A percentile compares a stretch with the other conserved stretches of the same genome.
phyloP scores from a whole-genome alignment of 192 early-diverging fungal genomes.

The Podila epicladia region DNA sequence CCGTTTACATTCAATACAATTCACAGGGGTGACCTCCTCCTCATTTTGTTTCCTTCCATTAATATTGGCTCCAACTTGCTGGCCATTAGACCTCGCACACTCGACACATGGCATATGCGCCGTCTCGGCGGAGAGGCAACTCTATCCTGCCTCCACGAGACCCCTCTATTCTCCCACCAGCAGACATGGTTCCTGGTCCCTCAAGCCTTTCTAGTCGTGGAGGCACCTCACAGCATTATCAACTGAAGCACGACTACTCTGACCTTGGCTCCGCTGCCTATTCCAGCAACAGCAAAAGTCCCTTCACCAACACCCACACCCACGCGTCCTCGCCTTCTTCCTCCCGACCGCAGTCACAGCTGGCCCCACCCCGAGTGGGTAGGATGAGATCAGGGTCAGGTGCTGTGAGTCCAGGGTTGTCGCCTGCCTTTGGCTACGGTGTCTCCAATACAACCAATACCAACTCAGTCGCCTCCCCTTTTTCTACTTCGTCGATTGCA shows the following conservation, averaged over 20 bases:
- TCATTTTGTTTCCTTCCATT: too few species aligned
- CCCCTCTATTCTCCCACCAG: neutral
- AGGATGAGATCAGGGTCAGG: conserved; percentile 2
- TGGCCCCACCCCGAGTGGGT: neutral
- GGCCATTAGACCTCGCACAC: too few species aligned
- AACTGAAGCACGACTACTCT: neutral
- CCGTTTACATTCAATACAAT: neutral
- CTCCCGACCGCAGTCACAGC: neutral
- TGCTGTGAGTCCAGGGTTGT: neutral
- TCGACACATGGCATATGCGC: neutral
- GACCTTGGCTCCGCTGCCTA: neutral
- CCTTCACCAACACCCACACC: neutral
- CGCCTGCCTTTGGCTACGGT: neutral
- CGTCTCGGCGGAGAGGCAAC: conserved; percentile 1
- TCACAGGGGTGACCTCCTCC: neutral
- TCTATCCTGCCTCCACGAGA: neutral
- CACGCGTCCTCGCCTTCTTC: neutral
- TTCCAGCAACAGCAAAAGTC: neutral
- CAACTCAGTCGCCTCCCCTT: neutral
- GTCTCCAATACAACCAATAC: neutral
- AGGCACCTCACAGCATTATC: neutral
- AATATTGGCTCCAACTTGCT: too few species aligned
- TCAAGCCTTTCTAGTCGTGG: neutral
- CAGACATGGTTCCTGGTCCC: neutral
- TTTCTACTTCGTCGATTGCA: neutral